Evolutionary conservation across 345 rosid species (phyloP).

Genomic region (Arabidopsis arenosa): DNA sequence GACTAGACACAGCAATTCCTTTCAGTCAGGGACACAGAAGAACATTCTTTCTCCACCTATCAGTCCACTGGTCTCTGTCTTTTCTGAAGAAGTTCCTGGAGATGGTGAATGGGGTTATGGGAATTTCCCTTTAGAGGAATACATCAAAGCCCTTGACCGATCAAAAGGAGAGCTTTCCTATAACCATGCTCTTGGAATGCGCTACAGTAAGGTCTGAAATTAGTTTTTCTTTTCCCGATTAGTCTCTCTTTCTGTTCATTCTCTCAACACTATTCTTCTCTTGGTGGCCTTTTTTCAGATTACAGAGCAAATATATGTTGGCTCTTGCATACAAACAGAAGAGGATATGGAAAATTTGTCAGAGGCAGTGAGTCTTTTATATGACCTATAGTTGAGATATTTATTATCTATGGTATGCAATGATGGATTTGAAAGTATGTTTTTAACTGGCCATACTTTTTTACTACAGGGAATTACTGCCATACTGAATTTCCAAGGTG

Average conservation of each 20-base stretch:
- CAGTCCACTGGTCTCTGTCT: constrained; percentile 67
- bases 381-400: neutral
- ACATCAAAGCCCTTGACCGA: constrained; percentile 81
- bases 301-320: constrained; percentile 87
- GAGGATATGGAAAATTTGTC: constrained; percentile 75
- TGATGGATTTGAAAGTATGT: constrained; percentile 1
- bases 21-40: constrained; percentile 45
- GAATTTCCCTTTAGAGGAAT: constrained; percentile 87
- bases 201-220: constrained; percentile 76
- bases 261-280: constrained; percentile 29
- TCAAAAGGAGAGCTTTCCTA: constrained; percentile 89
- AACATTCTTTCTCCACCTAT: constrained; percentile 52
- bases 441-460: constrained; percentile 34
- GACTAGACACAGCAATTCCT: constrained; percentile 50
- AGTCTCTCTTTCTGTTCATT: constrained; percentile 14
- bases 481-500: constrained; percentile 82
- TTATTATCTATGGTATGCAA: neutral
- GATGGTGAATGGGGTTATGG: constrained; percentile 96
- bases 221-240: neutral
- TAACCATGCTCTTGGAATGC: constrained; percentile 89
- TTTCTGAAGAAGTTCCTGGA: constrained; percentile 72
- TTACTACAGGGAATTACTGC: constrained; percentile 80
- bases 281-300: constrained; percentile 55
- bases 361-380: constrained; percentile 56
- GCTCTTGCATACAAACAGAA: constrained; percentile 87